Conservation (phyloP, 108 stramenopile species). For the Cyclotella cryptica region DNA sequence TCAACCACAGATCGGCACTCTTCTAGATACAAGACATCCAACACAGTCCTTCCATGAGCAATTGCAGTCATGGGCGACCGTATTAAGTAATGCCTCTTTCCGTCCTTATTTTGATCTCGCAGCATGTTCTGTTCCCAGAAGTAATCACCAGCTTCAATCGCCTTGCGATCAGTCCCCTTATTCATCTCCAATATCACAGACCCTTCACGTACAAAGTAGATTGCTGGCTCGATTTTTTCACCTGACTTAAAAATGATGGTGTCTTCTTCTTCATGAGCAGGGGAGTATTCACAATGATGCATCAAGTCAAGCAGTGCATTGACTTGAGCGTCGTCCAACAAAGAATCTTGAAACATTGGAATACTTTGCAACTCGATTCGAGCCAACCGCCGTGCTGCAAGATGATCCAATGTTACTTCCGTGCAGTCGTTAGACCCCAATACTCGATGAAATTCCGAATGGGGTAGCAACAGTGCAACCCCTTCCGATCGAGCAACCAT, state of each 20-base stretch:
- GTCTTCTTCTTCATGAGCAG: background rate
- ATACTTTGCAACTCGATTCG: constrained; percentile 40
- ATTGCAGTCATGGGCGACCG: constrained; percentile 35
- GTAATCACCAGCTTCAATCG: constrained; percentile 21
- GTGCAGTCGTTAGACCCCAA: constrained; percentile 19
- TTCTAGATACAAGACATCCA: constrained; percentile 27
- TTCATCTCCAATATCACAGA: constrained; percentile 24
- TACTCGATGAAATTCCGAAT: constrained; percentile 22
- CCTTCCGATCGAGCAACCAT: constrained; percentile 43
- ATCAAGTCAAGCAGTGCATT: constrained; percentile 23
- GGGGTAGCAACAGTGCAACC: constrained; percentile 32
- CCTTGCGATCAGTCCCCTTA: constrained; percentile 15
- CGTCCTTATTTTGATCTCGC: constrained; percentile 52
- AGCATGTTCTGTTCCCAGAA: constrained; percentile 49
- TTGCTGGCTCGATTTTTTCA: constrained; percentile 16
- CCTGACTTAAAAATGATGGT: constrained; percentile 24
- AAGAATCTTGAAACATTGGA: constrained; percentile 44
- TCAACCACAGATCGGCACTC: constrained; percentile 10
- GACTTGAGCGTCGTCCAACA: constrained; percentile 16
- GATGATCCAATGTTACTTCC: constrained; percentile 3
- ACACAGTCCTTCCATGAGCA: constrained; percentile 10
- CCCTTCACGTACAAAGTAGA: constrained; percentile 33
- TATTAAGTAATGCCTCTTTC: constrained; percentile 17
- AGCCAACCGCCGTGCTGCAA: constrained; percentile 23
- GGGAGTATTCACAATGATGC: constrained; percentile 23